phyloP scores from a whole-genome alignment of 1,139 yeast genomes.

The Hansenula lynferdii region DNA sequence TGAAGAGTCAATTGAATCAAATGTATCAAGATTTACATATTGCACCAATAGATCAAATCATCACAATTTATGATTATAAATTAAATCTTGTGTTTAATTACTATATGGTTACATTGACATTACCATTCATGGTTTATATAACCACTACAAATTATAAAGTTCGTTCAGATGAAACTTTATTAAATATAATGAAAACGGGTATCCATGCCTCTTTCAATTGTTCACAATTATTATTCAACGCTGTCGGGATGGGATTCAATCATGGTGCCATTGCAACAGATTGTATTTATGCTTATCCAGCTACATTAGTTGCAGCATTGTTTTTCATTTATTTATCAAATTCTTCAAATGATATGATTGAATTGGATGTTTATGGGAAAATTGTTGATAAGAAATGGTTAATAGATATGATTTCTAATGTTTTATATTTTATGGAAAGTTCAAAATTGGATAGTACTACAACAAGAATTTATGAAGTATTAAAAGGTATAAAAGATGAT shows the following conservation, averaged over 20 bases:
- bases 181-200: conserved; percentile 31
- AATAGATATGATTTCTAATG: conserved; percentile 29
- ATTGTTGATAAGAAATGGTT: conserved; percentile 23
- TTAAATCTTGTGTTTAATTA: conserved; percentile 34
- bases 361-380: conserved; percentile 22
- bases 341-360: conserved; percentile 24
- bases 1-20: conserved; percentile 27
- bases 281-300: conserved; percentile 35
- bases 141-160: conserved; percentile 25
- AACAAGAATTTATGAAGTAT: conserved; percentile 32
- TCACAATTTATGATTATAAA: conserved; percentile 31
- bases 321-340: conserved; percentile 33
- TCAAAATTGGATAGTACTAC: conserved; percentile 32
- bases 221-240: conserved; percentile 29
- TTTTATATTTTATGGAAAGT: conserved; percentile 30
- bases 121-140: conserved; percentile 35
- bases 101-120: conserved; percentile 32
- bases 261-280: conserved; percentile 37
- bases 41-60: conserved; percentile 21
- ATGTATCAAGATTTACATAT: conserved; percentile 26
- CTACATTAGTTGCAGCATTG: conserved; percentile 30
- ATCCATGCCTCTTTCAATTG: conserved; percentile 32
- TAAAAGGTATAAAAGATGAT: conserved; percentile 33
- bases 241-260: conserved; percentile 28
- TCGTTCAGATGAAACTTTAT: conserved; percentile 30